Base-by-base conservation (phyloP, 2,329 filamentous ascomycete species). In the Botrytis byssoidea region DNA sequence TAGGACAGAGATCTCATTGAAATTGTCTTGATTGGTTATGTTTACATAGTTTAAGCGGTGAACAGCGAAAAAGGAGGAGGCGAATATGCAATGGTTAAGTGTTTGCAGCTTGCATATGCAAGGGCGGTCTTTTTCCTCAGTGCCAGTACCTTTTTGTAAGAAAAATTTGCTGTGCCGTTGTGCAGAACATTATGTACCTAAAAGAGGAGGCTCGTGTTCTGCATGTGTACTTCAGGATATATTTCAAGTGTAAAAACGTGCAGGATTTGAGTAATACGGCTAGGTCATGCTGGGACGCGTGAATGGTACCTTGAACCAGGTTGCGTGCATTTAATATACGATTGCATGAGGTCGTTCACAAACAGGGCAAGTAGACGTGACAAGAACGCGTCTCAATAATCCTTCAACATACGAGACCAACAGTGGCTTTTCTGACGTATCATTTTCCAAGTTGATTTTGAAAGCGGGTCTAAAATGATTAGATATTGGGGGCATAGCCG, bases 31-130 rank as follows among this genome's bases (percentile, higher is more conserved):
- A 69, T 72, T 72, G 71, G 71, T 22, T 32, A 44, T 72, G 55
- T 69, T 69, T 48, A 8, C 14, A n/a, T 32, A 42, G 25, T 8
- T 29, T 48, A 69, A 72, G 71, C 71, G 64, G 71, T 69, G 64
- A 69, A 60, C 42, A 51, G 37, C 20, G 35, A 25, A 40, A 65
- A 44, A 68, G 61, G 61, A 72, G 48, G 63, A 72, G 70, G 70
- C 61, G 61, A 68, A 72, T 60, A 72, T 72, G 64, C 71, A 72
- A 51, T 72, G 71, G 64, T 51, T 51, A 69, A 69, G 71, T 72
- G 51, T 64, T 42, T 72, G 71, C 71, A 72, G 51, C n/a, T 69
- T 42, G 60, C 57, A 60, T 48, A 72, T 72, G 71, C 71, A 72
- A 72, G 64, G 71, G 60, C 48, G n/a, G 25, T 48, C 42, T 37